Evolutionary conservation across 495 filamentous ascomycete genomes (phyloP).

Genomic region (Hapsidospora chrysogenum): DNA sequence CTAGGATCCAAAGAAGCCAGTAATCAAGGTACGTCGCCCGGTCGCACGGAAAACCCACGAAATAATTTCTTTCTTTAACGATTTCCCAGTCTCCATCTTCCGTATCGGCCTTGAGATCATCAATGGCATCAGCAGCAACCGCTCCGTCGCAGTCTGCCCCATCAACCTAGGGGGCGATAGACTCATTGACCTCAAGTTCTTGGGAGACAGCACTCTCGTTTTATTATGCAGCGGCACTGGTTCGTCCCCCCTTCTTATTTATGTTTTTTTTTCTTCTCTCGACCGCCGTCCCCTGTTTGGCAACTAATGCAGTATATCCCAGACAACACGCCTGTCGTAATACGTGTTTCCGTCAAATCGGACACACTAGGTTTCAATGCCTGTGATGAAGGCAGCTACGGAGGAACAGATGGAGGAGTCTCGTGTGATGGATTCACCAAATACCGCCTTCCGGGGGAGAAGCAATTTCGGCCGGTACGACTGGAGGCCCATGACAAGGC

Average conservation of each 20-base stretch:
- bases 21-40: neutral
- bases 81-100: constrained; percentile 26
- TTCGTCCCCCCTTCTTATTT: constrained; percentile 5
- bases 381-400: too few relatives aligned
- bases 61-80: too few relatives aligned
- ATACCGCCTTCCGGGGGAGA: constrained; percentile 4
- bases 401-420: too few relatives aligned
- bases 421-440: neutral
- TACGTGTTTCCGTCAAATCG: constrained; percentile 9
- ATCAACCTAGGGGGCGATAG: constrained; percentile 22
- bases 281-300: too few relatives aligned
- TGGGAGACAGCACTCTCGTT: constrained; percentile 23
- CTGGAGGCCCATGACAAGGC: constrained; percentile 28
- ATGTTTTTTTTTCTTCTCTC: neutral
- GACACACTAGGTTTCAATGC: too few relatives aligned
- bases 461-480: constrained; percentile 20
- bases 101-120: constrained; percentile 18
- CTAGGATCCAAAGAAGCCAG: neutral
- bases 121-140: constrained; percentile 23
- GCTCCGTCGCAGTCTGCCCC: constrained; percentile 12
- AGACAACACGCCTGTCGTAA: constrained; percentile 9
- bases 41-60: too few relatives aligned
- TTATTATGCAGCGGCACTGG: constrained; percentile 24
- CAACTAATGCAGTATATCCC: too few relatives aligned
- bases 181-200: constrained; percentile 32